A percentile compares a stretch with the other conserved stretches of the same genome.
These are phyloP conservation scores for Alternaria atra DNA, from an alignment of 2,329 filamentous ascomycete genomes.

Conservation along the genomic window DNA sequence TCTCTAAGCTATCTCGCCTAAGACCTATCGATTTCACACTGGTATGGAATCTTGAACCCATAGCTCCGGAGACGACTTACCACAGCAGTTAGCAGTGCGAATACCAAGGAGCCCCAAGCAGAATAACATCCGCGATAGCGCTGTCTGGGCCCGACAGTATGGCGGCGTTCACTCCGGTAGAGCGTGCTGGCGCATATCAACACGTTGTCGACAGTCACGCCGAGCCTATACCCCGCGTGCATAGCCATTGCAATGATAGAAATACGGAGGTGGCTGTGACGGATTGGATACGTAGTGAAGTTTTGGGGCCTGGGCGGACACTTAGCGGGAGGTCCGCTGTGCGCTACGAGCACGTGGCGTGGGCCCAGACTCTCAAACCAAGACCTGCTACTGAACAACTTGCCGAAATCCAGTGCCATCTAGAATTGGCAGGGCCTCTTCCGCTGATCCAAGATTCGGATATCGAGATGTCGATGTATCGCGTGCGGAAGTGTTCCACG, in stretches of 20 bases:
- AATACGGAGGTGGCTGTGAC: slow-evolving; percentile 7
- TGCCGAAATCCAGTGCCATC: slow-evolving; percentile 12
- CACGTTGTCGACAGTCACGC: slow-evolving; percentile 4
- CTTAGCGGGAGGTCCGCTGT: slow-evolving; percentile 10
- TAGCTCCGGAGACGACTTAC: slow-evolving; percentile 15
- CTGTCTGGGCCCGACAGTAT: slow-evolving; percentile 9
- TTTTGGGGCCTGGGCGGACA: slow-evolving; percentile 11
- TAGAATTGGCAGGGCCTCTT: slow-evolving; percentile 6
- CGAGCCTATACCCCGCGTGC: slow-evolving; percentile 14
- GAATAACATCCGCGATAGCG: neutral
- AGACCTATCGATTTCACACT: neutral
- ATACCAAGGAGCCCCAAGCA: slow-evolving; percentile 3
- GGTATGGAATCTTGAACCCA: slow-evolving; percentile 2
- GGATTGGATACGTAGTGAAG: neutral
- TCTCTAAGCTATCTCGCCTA: neutral
- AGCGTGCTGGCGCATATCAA: neutral
- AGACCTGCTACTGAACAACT: neutral
- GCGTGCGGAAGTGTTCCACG: slow-evolving; percentile 10
- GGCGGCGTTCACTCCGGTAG: slow-evolving; percentile 13
- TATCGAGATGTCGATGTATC: neutral
- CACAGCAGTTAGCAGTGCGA: slow-evolving; percentile 4
- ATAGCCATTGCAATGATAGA: neutral
- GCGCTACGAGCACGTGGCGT: slow-evolving; percentile 19
- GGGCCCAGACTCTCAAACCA: slow-evolving; percentile 16
- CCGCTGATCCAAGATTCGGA: neutral